Base-by-base conservation (phyloP, 2,329 filamentous ascomycete genomes). In the Huntiella bhutanensis region DNA sequence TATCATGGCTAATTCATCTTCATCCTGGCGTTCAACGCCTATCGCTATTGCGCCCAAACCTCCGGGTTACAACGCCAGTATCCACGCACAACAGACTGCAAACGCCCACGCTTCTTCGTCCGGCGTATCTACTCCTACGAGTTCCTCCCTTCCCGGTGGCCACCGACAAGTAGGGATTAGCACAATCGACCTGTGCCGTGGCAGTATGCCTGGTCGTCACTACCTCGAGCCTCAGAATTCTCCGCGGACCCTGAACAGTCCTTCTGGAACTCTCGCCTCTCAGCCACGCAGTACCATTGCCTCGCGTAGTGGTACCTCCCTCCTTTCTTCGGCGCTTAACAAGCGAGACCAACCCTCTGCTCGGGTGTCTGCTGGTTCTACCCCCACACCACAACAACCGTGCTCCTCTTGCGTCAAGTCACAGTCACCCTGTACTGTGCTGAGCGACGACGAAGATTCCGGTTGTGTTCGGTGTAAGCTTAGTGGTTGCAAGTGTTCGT, bases 401-500 rank as follows among this genome's bases (percentile, higher is more conserved):
- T 85, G 81, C 62, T 80, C 85, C 64, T 75, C 80, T 50, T 91
- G 84, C 61, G 70, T 78, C 52, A 70, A 73, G 60, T 74, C 80
- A 53, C 81, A 82, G 59, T 75, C 75, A 56, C 79, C 79, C 62
- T 91, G 84, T 63, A 77, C 49, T 17, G 41, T 85, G 52, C 73
- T 82, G 58, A 65, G 63, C 53, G 79, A 85, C 57, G 82, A 88
- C 59, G 80, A 80, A 53, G 75, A 82, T 54, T 69, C 69, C 35
- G 67, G 71, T 53, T 91, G 84, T 61, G 71, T 84, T 52, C 69
- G 83, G 52, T 92, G 84, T 62, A 79, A 83, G 58, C 77, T 79
- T 59, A 78, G 80, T 61, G 80, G 78, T 55, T 74, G 82, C 57
- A 78, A 84, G 54, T 91, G 83, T 62, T 87, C 83, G 38, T 77